These are phyloP conservation scores for Borealophlyctis nickersoniae DNA, from an alignment of 192 early-diverging fungal genomes.

Conservation along the genomic window DNA sequence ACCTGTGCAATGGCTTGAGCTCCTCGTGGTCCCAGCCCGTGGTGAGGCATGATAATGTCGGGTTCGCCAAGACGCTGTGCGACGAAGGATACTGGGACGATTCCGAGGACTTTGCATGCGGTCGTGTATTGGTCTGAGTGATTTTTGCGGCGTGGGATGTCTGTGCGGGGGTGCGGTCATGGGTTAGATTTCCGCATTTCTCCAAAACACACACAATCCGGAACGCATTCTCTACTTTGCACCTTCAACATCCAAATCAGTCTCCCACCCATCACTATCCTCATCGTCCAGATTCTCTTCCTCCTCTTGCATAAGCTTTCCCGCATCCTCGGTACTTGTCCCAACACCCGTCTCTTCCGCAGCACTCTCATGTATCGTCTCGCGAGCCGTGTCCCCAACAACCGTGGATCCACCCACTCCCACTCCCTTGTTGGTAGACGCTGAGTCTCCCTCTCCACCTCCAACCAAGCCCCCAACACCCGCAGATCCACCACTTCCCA, in stretches of 20 bases:
- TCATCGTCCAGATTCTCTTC: constrained; percentile 10
- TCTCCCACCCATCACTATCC: constrained; percentile 20
- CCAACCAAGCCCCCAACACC: constrained; percentile 1
- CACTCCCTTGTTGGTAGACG: not conserved
- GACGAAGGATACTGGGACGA: constrained; percentile 49
- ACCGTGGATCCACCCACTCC: not conserved
- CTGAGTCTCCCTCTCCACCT: not conserved
- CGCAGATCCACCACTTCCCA: not conserved
- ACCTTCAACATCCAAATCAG: constrained; percentile 31
- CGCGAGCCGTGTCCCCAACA: not conserved
- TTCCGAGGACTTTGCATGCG: constrained; percentile 41
- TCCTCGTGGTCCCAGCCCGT: constrained; percentile 46
- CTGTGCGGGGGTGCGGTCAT: not conserved
- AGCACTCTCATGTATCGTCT: not conserved
- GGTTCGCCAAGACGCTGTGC: constrained; percentile 13
- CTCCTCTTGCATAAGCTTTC: not conserved
- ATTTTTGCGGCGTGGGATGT: constrained; percentile 32
- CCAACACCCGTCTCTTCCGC: not conserved
- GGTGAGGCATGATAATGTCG: constrained; percentile 44
- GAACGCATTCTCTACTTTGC: not conserved
- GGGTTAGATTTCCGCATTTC: not conserved
- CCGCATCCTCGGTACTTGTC: not conserved
- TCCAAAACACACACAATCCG: not conserved
- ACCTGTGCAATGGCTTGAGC: constrained; percentile 49
- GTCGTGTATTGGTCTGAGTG: constrained; percentile 34